Evolutionary conservation across 306 rosid species (phyloP).

Genomic region (Canavalia ensiformis): DNA sequence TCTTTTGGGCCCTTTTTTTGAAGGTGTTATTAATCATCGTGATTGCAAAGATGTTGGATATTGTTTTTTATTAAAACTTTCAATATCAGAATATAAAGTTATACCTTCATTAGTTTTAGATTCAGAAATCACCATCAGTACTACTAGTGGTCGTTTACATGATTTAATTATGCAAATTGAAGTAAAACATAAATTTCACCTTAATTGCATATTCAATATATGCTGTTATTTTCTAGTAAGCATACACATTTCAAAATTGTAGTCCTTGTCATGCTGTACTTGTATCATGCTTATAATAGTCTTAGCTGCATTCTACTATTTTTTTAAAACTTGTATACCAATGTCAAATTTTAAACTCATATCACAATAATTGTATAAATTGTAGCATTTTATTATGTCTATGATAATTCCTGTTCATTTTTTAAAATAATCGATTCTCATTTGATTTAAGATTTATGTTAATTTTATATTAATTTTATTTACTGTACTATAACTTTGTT

Average conservation of each 20-base stretch:
- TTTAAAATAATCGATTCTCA: too few relatives aligned
- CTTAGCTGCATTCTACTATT: not conserved
- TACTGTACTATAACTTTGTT: not conserved
- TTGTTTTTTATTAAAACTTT: not conserved
- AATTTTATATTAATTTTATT: too few relatives aligned
- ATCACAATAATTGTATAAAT: not conserved
- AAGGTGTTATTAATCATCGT: not conserved
- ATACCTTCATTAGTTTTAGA: not conserved
- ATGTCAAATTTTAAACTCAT: not conserved
- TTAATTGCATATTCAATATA: too few relatives aligned
- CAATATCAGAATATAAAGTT: not conserved
- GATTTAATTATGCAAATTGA: not conserved
- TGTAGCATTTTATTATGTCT: constrained; percentile 3
- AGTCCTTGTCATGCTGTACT: too few relatives aligned
- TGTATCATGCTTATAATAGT: too few relatives aligned
- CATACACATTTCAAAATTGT: too few relatives aligned
- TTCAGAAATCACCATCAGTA: not conserved
- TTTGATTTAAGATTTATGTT: too few relatives aligned
- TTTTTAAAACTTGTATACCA: not conserved
- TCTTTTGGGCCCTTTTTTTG: not conserved
- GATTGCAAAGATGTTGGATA: not conserved
- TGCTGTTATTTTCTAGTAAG: too few relatives aligned
- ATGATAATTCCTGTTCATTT: too few relatives aligned
- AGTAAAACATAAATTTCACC: not conserved
- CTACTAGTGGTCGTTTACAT: not conserved